Percentiles rank a stretch among this genome's conserved stretches.
These are phyloP conservation scores for Yamadazyma dendronema DNA, from an alignment of 1,139 yeast genomes.

Conservation along the genomic window DNA sequence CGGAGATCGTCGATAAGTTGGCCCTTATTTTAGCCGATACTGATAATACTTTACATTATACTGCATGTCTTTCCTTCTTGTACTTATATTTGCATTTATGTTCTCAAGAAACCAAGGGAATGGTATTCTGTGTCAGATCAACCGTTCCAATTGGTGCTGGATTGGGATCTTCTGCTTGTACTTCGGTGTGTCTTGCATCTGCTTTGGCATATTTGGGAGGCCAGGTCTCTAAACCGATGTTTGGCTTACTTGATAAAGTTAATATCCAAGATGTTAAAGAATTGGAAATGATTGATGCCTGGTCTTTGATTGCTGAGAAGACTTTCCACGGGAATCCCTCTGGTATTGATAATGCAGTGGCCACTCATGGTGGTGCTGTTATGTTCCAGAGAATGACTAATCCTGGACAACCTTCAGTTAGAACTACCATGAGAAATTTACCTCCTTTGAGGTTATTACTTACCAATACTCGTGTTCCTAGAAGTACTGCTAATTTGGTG, in stretches of 20 bases:
- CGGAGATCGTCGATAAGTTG: conserved; percentile 54
- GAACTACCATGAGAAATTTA: conserved; percentile 67
- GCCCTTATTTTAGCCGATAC: conserved; percentile 44
- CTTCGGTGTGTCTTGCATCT: conserved; percentile 80
- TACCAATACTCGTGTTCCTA: conserved; percentile 82
- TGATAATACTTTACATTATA: conserved; percentile 59
- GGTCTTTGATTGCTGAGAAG: conserved; percentile 93
- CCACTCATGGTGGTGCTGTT: conserved; percentile 95
- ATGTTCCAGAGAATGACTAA: conserved; percentile 68
- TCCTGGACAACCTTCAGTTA: conserved; percentile 53
- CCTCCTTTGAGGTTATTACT: conserved; percentile 74
- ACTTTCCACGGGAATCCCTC: conserved; percentile 97
- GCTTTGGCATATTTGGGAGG: conserved; percentile 68
- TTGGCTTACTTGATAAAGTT: conserved; percentile 28
- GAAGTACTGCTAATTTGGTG: conserved; percentile 84
- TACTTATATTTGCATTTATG: conserved; percentile 70
- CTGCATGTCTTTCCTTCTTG: conserved; percentile 84
- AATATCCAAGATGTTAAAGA: conserved; percentile 39
- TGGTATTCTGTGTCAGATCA: conserved; percentile 67
- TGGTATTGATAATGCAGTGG: conserved; percentile 96
- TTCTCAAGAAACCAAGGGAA: conserved; percentile 43
- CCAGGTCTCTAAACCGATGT: conserved; percentile 38
- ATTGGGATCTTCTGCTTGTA: conserved; percentile 89
- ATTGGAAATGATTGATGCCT: conserved; percentile 65
- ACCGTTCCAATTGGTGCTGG: conserved; percentile 97